These are phyloP conservation scores for Cadophora sp. DNA, from an alignment of 2,329 filamentous ascomycete genomes.

Conservation along the genomic window DNA sequence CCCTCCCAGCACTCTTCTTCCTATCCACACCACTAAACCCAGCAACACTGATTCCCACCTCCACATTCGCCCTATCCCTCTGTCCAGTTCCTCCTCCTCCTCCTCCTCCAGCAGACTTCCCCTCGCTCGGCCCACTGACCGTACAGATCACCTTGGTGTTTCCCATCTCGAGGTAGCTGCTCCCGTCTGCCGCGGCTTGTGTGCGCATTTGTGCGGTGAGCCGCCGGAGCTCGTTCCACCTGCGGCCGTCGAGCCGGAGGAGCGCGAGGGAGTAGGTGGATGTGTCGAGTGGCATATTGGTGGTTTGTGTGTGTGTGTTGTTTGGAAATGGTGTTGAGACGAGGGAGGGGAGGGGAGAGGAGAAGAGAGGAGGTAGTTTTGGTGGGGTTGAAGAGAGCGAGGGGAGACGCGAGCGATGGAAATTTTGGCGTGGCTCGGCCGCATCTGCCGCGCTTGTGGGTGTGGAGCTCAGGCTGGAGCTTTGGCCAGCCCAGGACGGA, in stretches of 20 bases:
- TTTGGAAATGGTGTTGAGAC: background rate
- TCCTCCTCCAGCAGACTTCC: constrained; percentile 53
- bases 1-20: constrained; percentile 70
- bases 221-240: constrained; percentile 96
- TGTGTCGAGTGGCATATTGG: constrained; percentile 89
- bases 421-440: constrained; percentile 1
- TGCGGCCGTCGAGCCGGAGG: constrained; percentile 80
- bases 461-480: no score
- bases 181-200: constrained; percentile 91
- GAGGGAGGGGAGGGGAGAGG: background rate
- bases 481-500: no score
- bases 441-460: background rate
- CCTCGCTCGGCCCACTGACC: constrained; percentile 84
- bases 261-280: constrained; percentile 89
- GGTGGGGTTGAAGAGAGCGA: constrained; percentile 3
- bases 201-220: constrained; percentile 90
- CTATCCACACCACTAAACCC: constrained; percentile 89
- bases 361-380: no score
- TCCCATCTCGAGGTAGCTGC: constrained; percentile 93
- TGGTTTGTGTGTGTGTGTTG: background rate
- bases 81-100: constrained; percentile 41
- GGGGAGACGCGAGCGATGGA: constrained; percentile 9
- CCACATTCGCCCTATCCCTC: constrained; percentile 66
- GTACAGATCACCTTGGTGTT: constrained; percentile 98
- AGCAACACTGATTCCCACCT: constrained; percentile 83